These are phyloP conservation scores for Lactifluus hygrophoroides DNA, from an alignment of 768 basidiomycete species.

Conservation along the genomic window DNA sequence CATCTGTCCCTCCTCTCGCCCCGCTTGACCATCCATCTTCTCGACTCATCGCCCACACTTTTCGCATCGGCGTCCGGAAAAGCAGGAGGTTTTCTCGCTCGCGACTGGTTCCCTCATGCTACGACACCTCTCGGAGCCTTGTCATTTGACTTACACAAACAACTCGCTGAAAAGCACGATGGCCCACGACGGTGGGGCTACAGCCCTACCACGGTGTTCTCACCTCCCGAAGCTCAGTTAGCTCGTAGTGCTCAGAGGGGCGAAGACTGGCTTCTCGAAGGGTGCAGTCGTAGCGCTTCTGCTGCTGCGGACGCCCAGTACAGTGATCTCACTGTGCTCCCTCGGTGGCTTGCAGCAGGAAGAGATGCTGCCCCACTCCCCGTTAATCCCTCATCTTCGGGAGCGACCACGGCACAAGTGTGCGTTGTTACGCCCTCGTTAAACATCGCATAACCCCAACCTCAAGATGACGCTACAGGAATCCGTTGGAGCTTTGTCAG, in stretches of 20 bases:
- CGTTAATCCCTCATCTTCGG: constrained; percentile 23
- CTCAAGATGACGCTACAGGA: constrained; percentile 13
- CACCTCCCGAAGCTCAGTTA: constrained; percentile 17
- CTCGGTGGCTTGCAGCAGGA: constrained; percentile 6
- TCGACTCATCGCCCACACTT: constrained; percentile 33
- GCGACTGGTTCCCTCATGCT: constrained; percentile 24
- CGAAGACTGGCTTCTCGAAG: constrained; percentile 26
- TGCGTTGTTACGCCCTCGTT: constrained; percentile 17
- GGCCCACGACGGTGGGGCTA: constrained; percentile 36
- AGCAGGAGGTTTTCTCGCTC: constrained; percentile 36
- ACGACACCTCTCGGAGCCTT: constrained; percentile 16
- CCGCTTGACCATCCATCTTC: constrained; percentile 30
- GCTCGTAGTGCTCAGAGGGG: constrained; percentile 12
- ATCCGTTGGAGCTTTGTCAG: constrained; percentile 26
- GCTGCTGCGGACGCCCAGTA: constrained; percentile 1
- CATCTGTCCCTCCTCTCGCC: constrained; percentile 28
- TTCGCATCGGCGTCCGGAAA: constrained; percentile 31
- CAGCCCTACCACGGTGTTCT: constrained; percentile 26
- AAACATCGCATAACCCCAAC: background rate
- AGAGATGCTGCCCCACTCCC: background rate
- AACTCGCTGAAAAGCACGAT: constrained; percentile 31
- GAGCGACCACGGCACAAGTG: constrained; percentile 26
- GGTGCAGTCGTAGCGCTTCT: constrained; percentile 22
- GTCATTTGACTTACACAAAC: constrained; percentile 27
- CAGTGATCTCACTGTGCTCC: background rate